Evolutionary conservation across 345 rosid genomes (phyloP).

Genomic region (Cardamine resedifolia): DNA sequence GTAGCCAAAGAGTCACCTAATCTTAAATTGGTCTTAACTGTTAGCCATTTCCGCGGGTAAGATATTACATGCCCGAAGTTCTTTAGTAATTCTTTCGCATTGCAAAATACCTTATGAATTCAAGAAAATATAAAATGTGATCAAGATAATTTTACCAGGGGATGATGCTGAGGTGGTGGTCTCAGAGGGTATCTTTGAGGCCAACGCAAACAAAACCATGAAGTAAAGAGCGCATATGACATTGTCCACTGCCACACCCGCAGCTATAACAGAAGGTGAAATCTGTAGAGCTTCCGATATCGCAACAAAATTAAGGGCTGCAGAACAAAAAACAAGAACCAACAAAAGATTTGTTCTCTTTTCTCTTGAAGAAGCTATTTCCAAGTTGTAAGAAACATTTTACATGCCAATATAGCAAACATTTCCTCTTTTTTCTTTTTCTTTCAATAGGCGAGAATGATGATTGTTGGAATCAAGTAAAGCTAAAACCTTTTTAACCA

Average conservation of each 20-base stretch:
- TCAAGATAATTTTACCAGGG: constrained; percentile 40
- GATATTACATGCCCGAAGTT: neutral
- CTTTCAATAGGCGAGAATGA: neutral
- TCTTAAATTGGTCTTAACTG: neutral
- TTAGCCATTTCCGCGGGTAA: neutral
- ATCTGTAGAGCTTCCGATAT: constrained; percentile 72
- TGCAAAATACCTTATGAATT: neutral
- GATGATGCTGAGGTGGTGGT: constrained; percentile 44
- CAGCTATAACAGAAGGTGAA: constrained; percentile 81
- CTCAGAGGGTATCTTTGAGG: constrained; percentile 68
- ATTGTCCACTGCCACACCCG: constrained; percentile 82
- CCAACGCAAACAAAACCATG: constrained; percentile 63
- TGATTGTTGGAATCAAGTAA: too few species aligned
- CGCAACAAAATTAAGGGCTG: constrained; percentile 88
- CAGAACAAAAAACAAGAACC: constrained; percentile 24
- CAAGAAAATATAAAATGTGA: neutral
- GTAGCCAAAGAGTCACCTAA: neutral
- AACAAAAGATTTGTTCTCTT: neutral
- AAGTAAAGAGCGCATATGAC: constrained; percentile 70
- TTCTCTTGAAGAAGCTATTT: neutral
- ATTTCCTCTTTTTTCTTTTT: too few species aligned
- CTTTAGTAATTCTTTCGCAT: neutral
- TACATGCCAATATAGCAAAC: neutral
- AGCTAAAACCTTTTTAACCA: neutral
- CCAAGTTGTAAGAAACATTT: neutral